phyloP scores from a whole-genome alignment of 768 basidiomycete species.

The Hirschioporus abietinus region DNA sequence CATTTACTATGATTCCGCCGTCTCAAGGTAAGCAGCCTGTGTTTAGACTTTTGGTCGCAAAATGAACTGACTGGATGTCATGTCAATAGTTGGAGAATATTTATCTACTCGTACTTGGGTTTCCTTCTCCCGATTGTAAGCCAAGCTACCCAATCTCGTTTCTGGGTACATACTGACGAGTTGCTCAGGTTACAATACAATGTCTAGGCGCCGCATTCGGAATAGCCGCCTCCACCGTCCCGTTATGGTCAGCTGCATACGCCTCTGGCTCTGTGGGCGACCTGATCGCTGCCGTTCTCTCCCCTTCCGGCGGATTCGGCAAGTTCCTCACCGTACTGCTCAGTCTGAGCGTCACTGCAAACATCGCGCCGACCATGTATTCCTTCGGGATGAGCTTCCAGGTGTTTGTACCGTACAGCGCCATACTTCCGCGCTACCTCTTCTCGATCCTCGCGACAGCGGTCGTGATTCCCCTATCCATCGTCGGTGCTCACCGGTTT shows the following conservation, averaged over 20 bases:
- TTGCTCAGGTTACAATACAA: conserved; percentile 31
- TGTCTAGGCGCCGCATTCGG: conserved; percentile 68
- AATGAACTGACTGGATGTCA: conserved; percentile 11
- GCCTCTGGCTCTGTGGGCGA: conserved; percentile 53
- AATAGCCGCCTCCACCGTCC: conserved; percentile 47
- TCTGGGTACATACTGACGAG: conserved; percentile 4
- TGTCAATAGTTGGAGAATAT: conserved; percentile 47
- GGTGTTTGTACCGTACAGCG: conserved; percentile 54
- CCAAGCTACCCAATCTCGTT: conserved; percentile 24
- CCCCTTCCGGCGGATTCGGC: conserved; percentile 58
- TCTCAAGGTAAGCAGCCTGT: conserved; percentile 43
- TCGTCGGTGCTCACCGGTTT: conserved; percentile 65
- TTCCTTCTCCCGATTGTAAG: conserved; percentile 57
- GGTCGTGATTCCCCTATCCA: conserved; percentile 61
- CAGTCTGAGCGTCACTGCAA: conserved; percentile 71
- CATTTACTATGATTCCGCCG: conserved; percentile 56
- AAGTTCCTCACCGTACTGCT: conserved; percentile 69
- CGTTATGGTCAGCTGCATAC: conserved; percentile 53
- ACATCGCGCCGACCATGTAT: conserved; percentile 81
- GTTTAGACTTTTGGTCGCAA: background rate
- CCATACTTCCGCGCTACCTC: conserved; percentile 60
- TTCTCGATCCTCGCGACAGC: conserved; percentile 62
- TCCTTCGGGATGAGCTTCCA: conserved; percentile 73
- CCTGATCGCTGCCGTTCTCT: conserved; percentile 54
- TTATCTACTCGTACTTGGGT: conserved; percentile 59